A percentile compares a stretch with the other conserved stretches of the same genome.
phyloP scores from a whole-genome alignment of 306 rosid species.

The Sicyos edulis region DNA sequence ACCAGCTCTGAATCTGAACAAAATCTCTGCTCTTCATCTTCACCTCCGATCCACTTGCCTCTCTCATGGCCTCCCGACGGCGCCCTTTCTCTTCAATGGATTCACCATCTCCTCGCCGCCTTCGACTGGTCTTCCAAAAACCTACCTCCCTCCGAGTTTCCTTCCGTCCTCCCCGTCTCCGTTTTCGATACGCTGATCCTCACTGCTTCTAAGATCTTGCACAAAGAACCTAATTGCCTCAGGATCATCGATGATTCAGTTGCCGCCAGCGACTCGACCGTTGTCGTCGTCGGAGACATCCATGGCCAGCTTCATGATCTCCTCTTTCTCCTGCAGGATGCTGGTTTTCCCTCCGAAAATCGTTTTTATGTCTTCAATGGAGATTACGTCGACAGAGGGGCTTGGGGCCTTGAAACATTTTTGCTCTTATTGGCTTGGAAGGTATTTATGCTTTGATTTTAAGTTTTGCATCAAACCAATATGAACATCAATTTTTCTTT shows the following conservation, averaged over 20 bases:
- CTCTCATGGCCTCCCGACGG: slow-evolving; percentile 61
- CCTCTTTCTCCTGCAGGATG: slow-evolving; percentile 51
- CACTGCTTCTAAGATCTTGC: slow-evolving; percentile 67
- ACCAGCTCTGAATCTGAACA: slow-evolving; percentile 18
- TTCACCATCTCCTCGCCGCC: slow-evolving; percentile 38
- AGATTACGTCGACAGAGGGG: slow-evolving; percentile 86
- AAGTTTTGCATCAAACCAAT: neutral
- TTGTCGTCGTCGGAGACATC: slow-evolving; percentile 62
- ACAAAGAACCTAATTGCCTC: slow-evolving; percentile 74
- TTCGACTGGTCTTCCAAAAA: slow-evolving; percentile 74
- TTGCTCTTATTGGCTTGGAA: slow-evolving; percentile 70
- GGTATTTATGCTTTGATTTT: slow-evolving; percentile 23
- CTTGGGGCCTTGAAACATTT: slow-evolving; percentile 89
- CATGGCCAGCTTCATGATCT: slow-evolving; percentile 81
- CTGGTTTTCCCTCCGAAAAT: slow-evolving; percentile 56
- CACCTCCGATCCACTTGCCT: slow-evolving; percentile 41
- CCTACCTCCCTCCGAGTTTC: slow-evolving; percentile 45
- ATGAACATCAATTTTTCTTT: neutral
- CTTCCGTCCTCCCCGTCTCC: slow-evolving; percentile 50
- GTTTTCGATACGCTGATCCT: slow-evolving; percentile 63
- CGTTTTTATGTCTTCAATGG: slow-evolving; percentile 72
- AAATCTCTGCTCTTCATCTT: slow-evolving; percentile 20
- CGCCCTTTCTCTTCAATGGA: slow-evolving; percentile 45
- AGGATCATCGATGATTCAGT: slow-evolving; percentile 35
- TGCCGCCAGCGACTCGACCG: slow-evolving; percentile 22